A percentile compares a stretch with the other conserved stretches of the same genome.
phyloP scores from a whole-genome alignment of 306 rosid species.

The Alnus glutinosa region DNA sequence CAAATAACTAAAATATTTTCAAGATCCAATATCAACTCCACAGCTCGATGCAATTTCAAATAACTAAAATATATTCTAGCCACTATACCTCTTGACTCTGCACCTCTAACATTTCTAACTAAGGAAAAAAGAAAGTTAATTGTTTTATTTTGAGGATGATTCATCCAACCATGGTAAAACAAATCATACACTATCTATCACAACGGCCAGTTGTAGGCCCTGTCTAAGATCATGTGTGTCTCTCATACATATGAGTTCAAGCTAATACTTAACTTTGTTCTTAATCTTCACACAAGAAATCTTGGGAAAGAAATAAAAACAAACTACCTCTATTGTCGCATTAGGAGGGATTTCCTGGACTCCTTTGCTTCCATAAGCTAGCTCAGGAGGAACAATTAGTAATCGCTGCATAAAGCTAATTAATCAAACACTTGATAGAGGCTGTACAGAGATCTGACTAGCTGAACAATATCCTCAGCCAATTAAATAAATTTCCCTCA shows the following conservation, averaged over 20 bases:
- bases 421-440: slow-evolving; percentile 19
- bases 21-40: not conserved
- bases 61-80: not conserved
- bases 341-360: slow-evolving; percentile 96
- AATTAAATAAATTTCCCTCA: slow-evolving; percentile 9
- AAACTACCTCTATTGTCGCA: slow-evolving; percentile 83
- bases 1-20: not conserved
- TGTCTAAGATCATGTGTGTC: not conserved
- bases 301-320: slow-evolving; percentile 20
- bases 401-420: slow-evolving; percentile 57
- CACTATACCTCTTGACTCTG: not conserved
- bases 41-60: not conserved
- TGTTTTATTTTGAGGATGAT: not conserved
- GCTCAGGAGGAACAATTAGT: slow-evolving; percentile 84
- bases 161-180: not conserved
- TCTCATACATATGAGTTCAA: slow-evolving; percentile 2
- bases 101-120: not conserved
- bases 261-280: slow-evolving; percentile 1
- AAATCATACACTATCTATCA: not conserved
- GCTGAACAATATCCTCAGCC: slow-evolving; percentile 3
- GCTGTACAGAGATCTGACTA: slow-evolving; percentile 20
- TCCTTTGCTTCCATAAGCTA: slow-evolving; percentile 89
- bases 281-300: slow-evolving; percentile 1
- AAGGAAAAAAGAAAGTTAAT: not conserved
- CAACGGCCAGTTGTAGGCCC: not conserved